These are phyloP conservation scores for Apocynum venetum DNA, from an alignment of 257 asterid genomes.

Conservation along the genomic window DNA sequence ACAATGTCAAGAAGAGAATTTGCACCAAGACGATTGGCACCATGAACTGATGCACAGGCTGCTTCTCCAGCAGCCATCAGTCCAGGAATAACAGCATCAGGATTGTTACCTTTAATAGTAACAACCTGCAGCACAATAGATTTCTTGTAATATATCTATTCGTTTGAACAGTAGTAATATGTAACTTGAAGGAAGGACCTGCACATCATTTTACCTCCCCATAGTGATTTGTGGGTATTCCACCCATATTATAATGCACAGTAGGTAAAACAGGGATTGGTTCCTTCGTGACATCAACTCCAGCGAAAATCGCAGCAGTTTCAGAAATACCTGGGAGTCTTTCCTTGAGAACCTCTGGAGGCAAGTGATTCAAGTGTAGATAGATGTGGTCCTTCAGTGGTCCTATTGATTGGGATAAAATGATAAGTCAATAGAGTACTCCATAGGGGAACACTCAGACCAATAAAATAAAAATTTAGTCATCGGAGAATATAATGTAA, in stretches of 20 bases:
- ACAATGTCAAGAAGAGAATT: conserved; percentile 98
- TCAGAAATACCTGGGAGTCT: conserved; percentile 99
- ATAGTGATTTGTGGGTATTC: conserved; percentile 89
- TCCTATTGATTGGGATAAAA: conserved; percentile 40
- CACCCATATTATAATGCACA: conserved; percentile 98
- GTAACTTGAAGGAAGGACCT: not conserved
- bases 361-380: conserved; percentile 93
- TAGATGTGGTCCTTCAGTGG: conserved; percentile 94
- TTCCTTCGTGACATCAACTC: conserved; percentile 96
- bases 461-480: not conserved
- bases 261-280: conserved; percentile 98
- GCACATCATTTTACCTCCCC: conserved; percentile 63
- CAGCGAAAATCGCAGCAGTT: conserved; percentile 97
- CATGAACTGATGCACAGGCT: conserved; percentile 98
- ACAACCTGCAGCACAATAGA: conserved; percentile 53
- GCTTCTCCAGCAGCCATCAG: conserved; percentile 99
- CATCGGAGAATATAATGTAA: not conserved
- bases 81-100: conserved; percentile 80
- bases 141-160: not conserved
- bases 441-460: conserved; percentile 1
- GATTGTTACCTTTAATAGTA: conserved; percentile 61
- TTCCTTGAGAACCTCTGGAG: conserved; percentile 96
- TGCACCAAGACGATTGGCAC: conserved; percentile 98
- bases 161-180: not conserved
- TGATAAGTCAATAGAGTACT: conserved; percentile 8